Base-by-base conservation (phyloP, 139 green algal species). In the Coccomyxa sp. region DNA sequence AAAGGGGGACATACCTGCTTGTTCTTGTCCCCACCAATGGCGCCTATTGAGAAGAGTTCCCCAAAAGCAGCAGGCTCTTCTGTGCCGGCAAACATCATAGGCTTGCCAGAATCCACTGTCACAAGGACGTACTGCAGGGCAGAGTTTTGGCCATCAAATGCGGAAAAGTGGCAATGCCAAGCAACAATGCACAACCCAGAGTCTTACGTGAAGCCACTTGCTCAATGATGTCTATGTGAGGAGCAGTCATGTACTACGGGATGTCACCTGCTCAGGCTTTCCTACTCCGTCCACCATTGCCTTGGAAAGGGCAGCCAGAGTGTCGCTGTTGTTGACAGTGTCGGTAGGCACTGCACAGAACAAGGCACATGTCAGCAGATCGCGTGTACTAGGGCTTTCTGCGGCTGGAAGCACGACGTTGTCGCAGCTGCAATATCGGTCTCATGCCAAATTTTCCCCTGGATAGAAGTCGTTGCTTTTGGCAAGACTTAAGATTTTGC, bases 251-350 rank as follows among this genome's bases (percentile, higher is more conserved):
- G 0, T 38, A 81, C 0, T 85, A 64, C 86, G 91, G 88, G 4
- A 92, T 86, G 68, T 89, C 91, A 81, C 78, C 84, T 83, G 69
- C 80, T 91, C 88, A 5, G 88, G 88, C 81, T 91, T 91, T 76
- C 86, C 84, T 0, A 87, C 75, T 7, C 58, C 58, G 0, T 54
- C 37, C 0, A 84, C 58, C 8, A 88, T 86, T 12, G 88, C 82
- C 33, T 82, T 88, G 3, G 78, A 86, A 5, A 91, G 78, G 0
- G 81, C 79, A 34, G 82, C 82, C 0, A 89, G 54, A 1, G 81
- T 54, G 22, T 91, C 86, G 0, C 58, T 82, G 29, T 74, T 71
- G 29, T 81, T 79, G 27, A 90, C 70, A 8, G 70, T 39, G 73
- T 91, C 80, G 8, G 81, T 82, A 6, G 86, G 84, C 22, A 88